Conservation (phyloP, 805 yeast genomes). For the Yarrowia sp. region DNA sequence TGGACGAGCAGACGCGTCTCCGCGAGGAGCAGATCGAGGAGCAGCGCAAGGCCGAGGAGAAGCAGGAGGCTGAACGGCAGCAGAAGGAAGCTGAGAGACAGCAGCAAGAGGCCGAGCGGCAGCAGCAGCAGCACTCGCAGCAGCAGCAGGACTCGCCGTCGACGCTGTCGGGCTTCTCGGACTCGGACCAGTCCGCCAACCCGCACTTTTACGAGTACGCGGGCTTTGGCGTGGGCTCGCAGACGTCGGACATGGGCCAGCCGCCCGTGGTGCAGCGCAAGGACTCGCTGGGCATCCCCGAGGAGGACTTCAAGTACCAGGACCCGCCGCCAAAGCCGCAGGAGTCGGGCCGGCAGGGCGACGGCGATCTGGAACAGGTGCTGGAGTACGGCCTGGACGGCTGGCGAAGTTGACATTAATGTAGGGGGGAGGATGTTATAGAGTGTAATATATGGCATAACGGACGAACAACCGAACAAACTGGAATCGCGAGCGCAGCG, state of each 20-base stretch:
- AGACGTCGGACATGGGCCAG: constrained; percentile 29
- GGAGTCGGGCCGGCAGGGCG: constrained; percentile 43
- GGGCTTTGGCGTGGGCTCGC: constrained; percentile 19
- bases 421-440: no score
- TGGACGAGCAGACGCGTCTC: constrained; percentile 39
- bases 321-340: constrained; percentile 64
- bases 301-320: constrained; percentile 43
- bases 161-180: constrained; percentile 11
- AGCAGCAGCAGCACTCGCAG: constrained; percentile 30
- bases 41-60: constrained; percentile 37
- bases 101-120: constrained; percentile 37
- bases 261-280: constrained; percentile 36
- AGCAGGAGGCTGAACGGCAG: constrained; percentile 32
- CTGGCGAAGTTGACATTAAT: neutral
- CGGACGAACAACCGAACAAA: no score
- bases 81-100: constrained; percentile 36
- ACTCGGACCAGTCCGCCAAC: constrained; percentile 24
- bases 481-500: no score
- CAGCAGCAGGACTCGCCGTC: constrained; percentile 25
- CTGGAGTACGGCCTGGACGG: constrained; percentile 68
- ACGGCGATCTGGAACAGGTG: constrained; percentile 57
- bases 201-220: constrained; percentile 22
- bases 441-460: no score
- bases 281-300: constrained; percentile 48
- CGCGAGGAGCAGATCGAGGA: constrained; percentile 36